Conservation (phyloP, 2,329 filamentous ascomycete genomes). For the Colletotrichum nymphaeae region DNA sequence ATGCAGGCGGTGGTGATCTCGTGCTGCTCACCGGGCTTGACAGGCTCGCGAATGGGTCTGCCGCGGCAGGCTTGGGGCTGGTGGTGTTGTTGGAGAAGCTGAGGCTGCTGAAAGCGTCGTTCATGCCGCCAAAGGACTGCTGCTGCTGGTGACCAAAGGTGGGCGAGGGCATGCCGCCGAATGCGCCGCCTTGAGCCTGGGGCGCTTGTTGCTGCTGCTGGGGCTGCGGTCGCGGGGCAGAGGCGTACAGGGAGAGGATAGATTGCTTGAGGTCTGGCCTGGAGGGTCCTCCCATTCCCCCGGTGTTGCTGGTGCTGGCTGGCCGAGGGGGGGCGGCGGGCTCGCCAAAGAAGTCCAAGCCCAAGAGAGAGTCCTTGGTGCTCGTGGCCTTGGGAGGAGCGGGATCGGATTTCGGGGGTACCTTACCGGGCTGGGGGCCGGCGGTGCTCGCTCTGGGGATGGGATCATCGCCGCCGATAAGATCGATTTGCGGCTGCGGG, state of each 20-base stretch:
- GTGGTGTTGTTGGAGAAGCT: constrained; percentile 55
- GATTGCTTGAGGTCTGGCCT: constrained; percentile 96
- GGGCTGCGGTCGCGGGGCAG: constrained; percentile 79
- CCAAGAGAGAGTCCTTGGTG: constrained; percentile 89
- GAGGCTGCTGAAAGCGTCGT: constrained; percentile 75
- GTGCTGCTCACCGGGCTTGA: constrained; percentile 49
- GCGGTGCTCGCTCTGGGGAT: constrained; percentile 78
- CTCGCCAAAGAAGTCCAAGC: constrained; percentile 90
- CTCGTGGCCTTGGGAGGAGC: constrained; percentile 76
- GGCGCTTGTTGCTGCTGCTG: constrained; percentile 63
- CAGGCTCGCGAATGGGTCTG: constrained; percentile 72
- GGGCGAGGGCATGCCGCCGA: constrained; percentile 75
- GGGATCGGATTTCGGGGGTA: constrained; percentile 71
- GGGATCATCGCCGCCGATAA: constrained; percentile 80
- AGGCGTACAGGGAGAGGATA: constrained; percentile 93
- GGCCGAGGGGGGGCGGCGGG: constrained; percentile 79
- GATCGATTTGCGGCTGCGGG: constrained; percentile 72
- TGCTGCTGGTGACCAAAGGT: constrained; percentile 59
- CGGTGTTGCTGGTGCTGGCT: constrained; percentile 80
- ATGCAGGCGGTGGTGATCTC: constrained; percentile 48
- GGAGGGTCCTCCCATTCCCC: constrained; percentile 72
- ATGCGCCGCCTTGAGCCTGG: constrained; percentile 61
- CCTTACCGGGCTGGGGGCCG: constrained; percentile 70
- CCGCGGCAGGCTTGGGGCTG: constrained; percentile 59
- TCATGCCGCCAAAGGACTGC: constrained; percentile 70